Percentiles rank a stretch among this genome's conserved stretches.
Conservation (phyloP, 2,329 filamentous ascomycete species). For the Beauveria rudraprayagi region DNA sequence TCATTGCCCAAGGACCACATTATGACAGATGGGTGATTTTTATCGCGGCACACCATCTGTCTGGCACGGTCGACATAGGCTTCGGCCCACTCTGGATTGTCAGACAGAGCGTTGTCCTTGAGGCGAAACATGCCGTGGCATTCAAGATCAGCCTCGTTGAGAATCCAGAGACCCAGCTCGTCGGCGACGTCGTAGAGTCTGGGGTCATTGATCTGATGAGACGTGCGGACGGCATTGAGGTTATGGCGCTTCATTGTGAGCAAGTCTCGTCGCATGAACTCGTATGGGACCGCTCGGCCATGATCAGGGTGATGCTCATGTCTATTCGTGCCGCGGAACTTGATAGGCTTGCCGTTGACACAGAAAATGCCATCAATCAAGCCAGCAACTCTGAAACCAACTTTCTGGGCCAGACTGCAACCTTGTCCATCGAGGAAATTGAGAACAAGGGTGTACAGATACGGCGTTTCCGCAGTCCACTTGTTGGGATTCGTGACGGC, state of each 20-base stretch:
- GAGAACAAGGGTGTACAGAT: conserved; percentile 46
- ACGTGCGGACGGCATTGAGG: conserved; percentile 62
- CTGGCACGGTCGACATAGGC: conserved; percentile 60
- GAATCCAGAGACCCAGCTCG: conserved; percentile 55
- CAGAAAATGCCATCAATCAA: conserved; percentile 52
- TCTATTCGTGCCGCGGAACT: conserved; percentile 60
- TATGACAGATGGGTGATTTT: conserved; percentile 56
- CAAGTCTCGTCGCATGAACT: conserved; percentile 53
- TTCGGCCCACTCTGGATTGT: conserved; percentile 53
- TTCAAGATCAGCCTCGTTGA: conserved; percentile 49
- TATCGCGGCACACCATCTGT: conserved; percentile 53
- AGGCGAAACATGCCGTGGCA: conserved; percentile 43
- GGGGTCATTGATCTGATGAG: conserved; percentile 57
- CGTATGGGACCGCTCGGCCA: conserved; percentile 53
- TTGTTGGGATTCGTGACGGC: conserved; percentile 44
- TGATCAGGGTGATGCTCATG: conserved; percentile 61
- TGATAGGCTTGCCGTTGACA: conserved; percentile 57
- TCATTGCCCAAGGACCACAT: conserved; percentile 69
- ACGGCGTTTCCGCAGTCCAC: conserved; percentile 63
- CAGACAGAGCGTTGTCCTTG: conserved; percentile 36
- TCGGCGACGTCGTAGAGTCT: conserved; percentile 54
- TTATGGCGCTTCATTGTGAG: conserved; percentile 60
- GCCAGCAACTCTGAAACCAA: conserved; percentile 58
- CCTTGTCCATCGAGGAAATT: conserved; percentile 22
- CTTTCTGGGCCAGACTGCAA: conserved; percentile 39